These are phyloP conservation scores for Trametes maxima DNA, from an alignment of 768 basidiomycete species.

Conservation along the genomic window DNA sequence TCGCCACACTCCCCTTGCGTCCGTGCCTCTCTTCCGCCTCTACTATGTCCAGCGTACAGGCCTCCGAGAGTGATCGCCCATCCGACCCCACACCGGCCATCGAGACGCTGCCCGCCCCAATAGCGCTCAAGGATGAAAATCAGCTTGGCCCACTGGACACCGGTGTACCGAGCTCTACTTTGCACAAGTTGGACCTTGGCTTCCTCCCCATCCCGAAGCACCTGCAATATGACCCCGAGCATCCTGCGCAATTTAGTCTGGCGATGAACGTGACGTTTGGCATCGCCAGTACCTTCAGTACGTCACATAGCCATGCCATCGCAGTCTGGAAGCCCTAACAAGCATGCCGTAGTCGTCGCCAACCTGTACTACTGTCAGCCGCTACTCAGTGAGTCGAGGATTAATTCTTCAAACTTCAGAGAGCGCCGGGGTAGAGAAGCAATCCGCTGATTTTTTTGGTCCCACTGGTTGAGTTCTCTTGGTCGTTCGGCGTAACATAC, in stretches of 20 bases:
- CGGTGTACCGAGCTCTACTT: neutral
- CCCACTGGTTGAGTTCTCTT: conserved; percentile 30
- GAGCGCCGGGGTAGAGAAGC: neutral
- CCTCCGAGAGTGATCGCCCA: neutral
- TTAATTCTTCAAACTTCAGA: neutral
- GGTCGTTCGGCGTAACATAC: conserved; percentile 43
- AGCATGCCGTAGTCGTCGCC: conserved; percentile 50
- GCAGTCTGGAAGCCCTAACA: neutral
- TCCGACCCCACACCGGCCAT: neutral
- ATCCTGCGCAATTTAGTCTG: conserved; percentile 39
- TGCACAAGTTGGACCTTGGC: conserved; percentile 38
- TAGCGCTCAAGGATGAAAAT: neutral
- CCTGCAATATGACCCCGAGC: conserved; percentile 44
- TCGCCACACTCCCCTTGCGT: neutral
- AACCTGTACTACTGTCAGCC: conserved; percentile 88
- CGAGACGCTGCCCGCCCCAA: neutral
- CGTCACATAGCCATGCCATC: conserved; percentile 14
- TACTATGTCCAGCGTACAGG: neutral
- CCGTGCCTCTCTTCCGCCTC: neutral
- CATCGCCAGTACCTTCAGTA: conserved; percentile 49
- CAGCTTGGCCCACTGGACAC: too few species aligned
- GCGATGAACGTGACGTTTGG: conserved; percentile 51
- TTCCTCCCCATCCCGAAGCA: conserved; percentile 49
- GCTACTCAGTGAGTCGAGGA: conserved; percentile 54
- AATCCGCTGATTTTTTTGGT: neutral